Base-by-base conservation (phyloP, 73 alveolate genomes). In the Paramecium tetraurelia region DNA sequence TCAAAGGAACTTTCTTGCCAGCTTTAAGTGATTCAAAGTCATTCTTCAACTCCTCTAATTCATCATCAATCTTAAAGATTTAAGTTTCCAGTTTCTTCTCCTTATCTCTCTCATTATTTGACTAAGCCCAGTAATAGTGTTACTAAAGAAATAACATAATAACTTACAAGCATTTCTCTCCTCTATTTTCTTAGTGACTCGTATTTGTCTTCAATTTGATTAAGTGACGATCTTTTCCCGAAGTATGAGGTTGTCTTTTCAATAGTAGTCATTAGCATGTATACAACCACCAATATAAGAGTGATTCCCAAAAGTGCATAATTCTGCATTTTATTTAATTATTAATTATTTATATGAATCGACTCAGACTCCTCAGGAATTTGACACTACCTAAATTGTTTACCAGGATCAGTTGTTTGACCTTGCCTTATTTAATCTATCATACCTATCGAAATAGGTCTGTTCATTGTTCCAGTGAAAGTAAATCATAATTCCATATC, bases 21-120 rank as follows among this genome's bases (percentile, higher is more conserved):
- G 46, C 50, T 63, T 63, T 63, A 63, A 63, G 50, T 63, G 41
- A 53, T 44, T 80, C 90, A 80, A 16, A 80, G 33, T 80, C 90
- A 44, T 80, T 40, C 43, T 7, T 80, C 27, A 80, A 20, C 57
- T 80, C 90, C 24, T 44, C 70, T 44, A 80, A 24, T 80, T 80
- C 90, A 80, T 80, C 90, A 80, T 80, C 90, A 41, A 80, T 44
- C 72, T 80, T 80, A 80, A 80, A 80, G 57, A 80, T 80, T 48
- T 41, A 46, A n/a, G 70, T 41, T 48, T 80, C 90, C 10, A 80
- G 84, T 11, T 63, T 63, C 29, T 63, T 63, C 46, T 75, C 87
- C 46, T 75, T 75, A 14, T 75, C 87, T 41, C 87, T 75, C 36
- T 75, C 87, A 36, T 41, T 41, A 75, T 38, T 75, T 3, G 68